phyloP scores from a whole-genome alignment of 2,329 filamentous ascomycete genomes.

The Chrysoporthe cubensis region DNA sequence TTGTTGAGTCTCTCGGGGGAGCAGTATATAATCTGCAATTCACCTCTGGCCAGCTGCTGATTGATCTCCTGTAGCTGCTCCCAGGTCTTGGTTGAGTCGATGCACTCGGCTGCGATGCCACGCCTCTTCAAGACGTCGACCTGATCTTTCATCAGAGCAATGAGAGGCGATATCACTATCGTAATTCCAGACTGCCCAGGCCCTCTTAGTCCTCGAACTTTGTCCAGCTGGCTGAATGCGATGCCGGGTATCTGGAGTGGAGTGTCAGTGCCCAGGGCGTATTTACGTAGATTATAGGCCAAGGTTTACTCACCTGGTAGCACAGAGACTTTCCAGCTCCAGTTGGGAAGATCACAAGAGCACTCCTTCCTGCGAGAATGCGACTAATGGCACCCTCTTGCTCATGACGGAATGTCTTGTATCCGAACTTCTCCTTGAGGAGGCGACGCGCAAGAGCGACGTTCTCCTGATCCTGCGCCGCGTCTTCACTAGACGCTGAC shows the following conservation, averaged over 20 bases:
- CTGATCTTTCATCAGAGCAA: slow-evolving; percentile 65
- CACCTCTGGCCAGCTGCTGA: slow-evolving; percentile 46
- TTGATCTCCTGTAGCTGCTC: slow-evolving; percentile 48
- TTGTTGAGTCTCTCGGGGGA: slow-evolving; percentile 65
- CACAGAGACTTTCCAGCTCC: slow-evolving; percentile 55
- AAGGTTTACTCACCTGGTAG: slow-evolving; percentile 45
- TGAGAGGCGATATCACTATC: slow-evolving; percentile 59
- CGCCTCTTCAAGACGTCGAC: slow-evolving; percentile 56
- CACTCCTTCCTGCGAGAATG: slow-evolving; percentile 45
- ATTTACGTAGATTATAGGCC: neutral
- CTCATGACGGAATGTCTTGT: slow-evolving; percentile 47
- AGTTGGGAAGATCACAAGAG: slow-evolving; percentile 51
- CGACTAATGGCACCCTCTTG: slow-evolving; percentile 47
- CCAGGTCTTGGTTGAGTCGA: slow-evolving; percentile 60
- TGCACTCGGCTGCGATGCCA: slow-evolving; percentile 55
- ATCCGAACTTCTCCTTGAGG: slow-evolving; percentile 45
- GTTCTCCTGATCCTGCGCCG: neutral
- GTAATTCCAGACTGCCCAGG: slow-evolving; percentile 51
- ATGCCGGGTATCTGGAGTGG: slow-evolving; percentile 48
- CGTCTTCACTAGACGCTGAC: neutral
- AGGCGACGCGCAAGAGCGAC: slow-evolving; percentile 35
- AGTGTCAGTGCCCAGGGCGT: neutral
- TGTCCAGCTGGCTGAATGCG: slow-evolving; percentile 50
- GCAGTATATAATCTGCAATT: slow-evolving; percentile 59
- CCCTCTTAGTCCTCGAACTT: slow-evolving; percentile 33